A percentile compares a stretch with the other conserved stretches of the same genome.
Conservation (phyloP, 1,139 yeast species). For the Candida sojae region DNA sequence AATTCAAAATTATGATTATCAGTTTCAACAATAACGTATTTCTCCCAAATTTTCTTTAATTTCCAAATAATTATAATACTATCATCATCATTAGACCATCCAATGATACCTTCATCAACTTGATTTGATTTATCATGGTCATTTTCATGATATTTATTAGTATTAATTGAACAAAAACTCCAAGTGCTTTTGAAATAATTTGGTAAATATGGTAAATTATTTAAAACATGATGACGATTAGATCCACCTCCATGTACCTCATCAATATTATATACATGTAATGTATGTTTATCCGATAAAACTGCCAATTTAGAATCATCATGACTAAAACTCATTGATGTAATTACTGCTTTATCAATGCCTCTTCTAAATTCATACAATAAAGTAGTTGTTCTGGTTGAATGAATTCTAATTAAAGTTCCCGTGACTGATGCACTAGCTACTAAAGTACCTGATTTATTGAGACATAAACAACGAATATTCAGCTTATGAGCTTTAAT, state of each 20-base stretch:
- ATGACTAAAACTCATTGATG: constrained; percentile 82
- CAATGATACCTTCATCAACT: constrained; percentile 66
- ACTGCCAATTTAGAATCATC: constrained; percentile 78
- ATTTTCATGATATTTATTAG: constrained; percentile 44
- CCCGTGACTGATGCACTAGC: constrained; percentile 92
- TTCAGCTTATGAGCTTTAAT: constrained; percentile 81
- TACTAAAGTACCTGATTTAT: constrained; percentile 71
- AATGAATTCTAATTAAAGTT: constrained; percentile 78
- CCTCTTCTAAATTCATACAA: constrained; percentile 87
- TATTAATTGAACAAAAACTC: constrained; percentile 83
- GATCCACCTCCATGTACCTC: constrained; percentile 6
- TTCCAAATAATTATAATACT: constrained; percentile 73
- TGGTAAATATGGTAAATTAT: constrained; percentile 57
- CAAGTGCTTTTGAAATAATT: constrained; percentile 82
- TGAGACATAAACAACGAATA: constrained; percentile 67
- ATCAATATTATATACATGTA: constrained; percentile 72
- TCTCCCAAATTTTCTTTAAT: constrained; percentile 77
- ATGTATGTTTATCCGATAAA: constrained; percentile 82
- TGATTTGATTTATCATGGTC: constrained; percentile 26
- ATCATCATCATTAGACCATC: constrained; percentile 71
- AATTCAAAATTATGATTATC: constrained; percentile 6
- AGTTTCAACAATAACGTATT: constrained; percentile 63
- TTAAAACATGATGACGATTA: constrained; percentile 70
- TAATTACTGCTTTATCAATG: constrained; percentile 75
- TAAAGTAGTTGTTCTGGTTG: constrained; percentile 71